Evolutionary conservation across 1,139 yeast species (phyloP).

Genomic region (Yamadazyma taylorii): DNA sequence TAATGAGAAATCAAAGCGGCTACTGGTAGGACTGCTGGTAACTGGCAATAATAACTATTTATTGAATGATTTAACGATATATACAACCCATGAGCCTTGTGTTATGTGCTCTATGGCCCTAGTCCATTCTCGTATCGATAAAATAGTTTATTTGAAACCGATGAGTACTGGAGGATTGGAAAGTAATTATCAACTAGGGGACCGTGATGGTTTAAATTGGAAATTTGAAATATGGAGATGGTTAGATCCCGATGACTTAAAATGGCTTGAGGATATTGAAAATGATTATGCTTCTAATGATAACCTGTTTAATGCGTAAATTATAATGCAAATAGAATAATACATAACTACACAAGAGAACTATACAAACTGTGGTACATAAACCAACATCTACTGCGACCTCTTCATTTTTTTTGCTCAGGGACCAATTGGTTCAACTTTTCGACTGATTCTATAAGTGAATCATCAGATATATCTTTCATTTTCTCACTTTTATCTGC

Average conservation of each 20-base stretch:
- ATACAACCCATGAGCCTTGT: slow-evolving; percentile 94
- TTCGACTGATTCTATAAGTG: not conserved
- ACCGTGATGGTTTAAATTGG: slow-evolving; percentile 72
- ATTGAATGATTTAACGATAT: slow-evolving; percentile 74
- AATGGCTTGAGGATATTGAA: slow-evolving; percentile 13
- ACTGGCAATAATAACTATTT: slow-evolving; percentile 47
- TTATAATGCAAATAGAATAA: too few species aligned
- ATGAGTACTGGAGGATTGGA: slow-evolving; percentile 53
- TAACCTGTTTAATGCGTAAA: slow-evolving; percentile 7
- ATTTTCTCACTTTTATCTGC: slow-evolving; percentile 4
- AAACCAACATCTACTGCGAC: not conserved
- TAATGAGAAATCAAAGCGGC: slow-evolving; percentile 39
- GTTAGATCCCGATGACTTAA: slow-evolving; percentile 33
- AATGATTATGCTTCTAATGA: slow-evolving; percentile 1
- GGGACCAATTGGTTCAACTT: not conserved
- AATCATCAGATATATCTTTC: not conserved
- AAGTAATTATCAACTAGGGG: slow-evolving; percentile 72
- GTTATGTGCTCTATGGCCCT: slow-evolving; percentile 97
- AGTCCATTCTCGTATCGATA: slow-evolving; percentile 80
- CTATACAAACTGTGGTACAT: not conserved
- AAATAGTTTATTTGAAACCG: slow-evolving; percentile 59
- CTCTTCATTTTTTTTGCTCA: not conserved
- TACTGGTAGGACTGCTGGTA: slow-evolving; percentile 11
- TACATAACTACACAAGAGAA: not conserved
- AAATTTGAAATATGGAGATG: slow-evolving; percentile 77